Evolutionary conservation across 2,329 filamentous ascomycete species (phyloP).

Genomic region (Aspergillus luchuensis): DNA sequence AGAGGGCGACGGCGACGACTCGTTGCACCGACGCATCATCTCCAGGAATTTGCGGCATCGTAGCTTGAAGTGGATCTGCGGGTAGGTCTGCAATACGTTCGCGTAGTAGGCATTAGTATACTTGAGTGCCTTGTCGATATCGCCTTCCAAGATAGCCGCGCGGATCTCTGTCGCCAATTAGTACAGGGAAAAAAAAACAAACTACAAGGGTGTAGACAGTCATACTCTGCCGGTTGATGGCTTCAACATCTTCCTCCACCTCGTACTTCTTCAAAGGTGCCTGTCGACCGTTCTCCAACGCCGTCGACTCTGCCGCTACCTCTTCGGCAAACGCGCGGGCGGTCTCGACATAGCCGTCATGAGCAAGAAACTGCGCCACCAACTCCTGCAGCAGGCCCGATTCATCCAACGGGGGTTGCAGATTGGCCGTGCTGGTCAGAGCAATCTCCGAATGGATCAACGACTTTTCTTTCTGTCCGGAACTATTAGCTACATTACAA

Average conservation of each 20-base stretch:
- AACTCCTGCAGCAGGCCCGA: conserved; percentile 78
- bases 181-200: neutral
- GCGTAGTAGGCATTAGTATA: conserved; percentile 78
- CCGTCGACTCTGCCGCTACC: conserved; percentile 70
- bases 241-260: conserved; percentile 80
- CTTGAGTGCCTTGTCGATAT: conserved; percentile 88
- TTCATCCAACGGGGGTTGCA: conserved; percentile 69
- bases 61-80: conserved; percentile 83
- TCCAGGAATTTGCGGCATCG: conserved; percentile 92
- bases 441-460: conserved; percentile 65
- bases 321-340: conserved; percentile 85
- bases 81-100: conserved; percentile 74
- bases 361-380: conserved; percentile 84
- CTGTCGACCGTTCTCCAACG: conserved; percentile 62
- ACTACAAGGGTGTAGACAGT: neutral
- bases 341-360: conserved; percentile 94
- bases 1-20: conserved; percentile 51
- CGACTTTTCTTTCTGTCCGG: conserved; percentile 60
- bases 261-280: conserved; percentile 61
- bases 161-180: conserved; percentile 67
- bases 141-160: conserved; percentile 81
- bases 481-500: conserved; percentile 8
- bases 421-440: conserved; percentile 56
- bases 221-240: conserved; percentile 81
- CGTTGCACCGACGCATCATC: conserved; percentile 77